Conservation (phyloP, 2,329 filamentous ascomycete genomes). For the Colletotrichum chlorophyti region DNA sequence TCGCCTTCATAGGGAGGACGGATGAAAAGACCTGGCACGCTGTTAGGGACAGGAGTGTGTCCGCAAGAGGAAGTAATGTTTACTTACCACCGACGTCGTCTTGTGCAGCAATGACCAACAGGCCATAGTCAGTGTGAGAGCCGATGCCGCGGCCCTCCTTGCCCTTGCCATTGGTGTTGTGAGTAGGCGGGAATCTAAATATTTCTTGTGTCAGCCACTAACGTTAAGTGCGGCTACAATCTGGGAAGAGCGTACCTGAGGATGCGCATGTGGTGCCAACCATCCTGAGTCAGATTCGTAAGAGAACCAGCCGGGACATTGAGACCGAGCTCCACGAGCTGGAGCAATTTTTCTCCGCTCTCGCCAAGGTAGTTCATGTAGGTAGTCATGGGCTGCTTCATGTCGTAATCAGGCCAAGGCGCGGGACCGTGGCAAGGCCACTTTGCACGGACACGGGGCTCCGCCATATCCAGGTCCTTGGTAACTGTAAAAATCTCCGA, state of each 20-base stretch:
- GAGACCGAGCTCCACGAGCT: slow-evolving; percentile 53
- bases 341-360: slow-evolving; percentile 52
- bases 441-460: slow-evolving; percentile 45
- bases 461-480: slow-evolving; percentile 49
- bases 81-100: slow-evolving; percentile 54
- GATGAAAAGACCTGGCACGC: slow-evolving; percentile 48
- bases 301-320: slow-evolving; percentile 47
- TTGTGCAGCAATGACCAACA: slow-evolving; percentile 57
- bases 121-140: slow-evolving; percentile 58
- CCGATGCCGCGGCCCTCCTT: slow-evolving; percentile 57
- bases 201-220: slow-evolving; percentile 4
- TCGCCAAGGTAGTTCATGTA: slow-evolving; percentile 50
- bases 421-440: slow-evolving; percentile 59
- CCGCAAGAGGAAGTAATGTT: no score
- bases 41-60: not conserved
- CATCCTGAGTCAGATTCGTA: slow-evolving; percentile 50
- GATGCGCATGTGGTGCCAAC: slow-evolving; percentile 58
- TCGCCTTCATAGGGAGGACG: slow-evolving; percentile 49
- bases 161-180: slow-evolving; percentile 53
- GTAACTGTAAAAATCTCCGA: slow-evolving; percentile 60
- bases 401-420: slow-evolving; percentile 52
- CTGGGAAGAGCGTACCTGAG: slow-evolving; percentile 43
- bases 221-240: no score
- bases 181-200: slow-evolving; percentile 40
- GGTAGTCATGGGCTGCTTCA: slow-evolving; percentile 45